Base-by-base conservation (phyloP, 164 flowering plant genomes). In the Vitis riparia region DNA sequence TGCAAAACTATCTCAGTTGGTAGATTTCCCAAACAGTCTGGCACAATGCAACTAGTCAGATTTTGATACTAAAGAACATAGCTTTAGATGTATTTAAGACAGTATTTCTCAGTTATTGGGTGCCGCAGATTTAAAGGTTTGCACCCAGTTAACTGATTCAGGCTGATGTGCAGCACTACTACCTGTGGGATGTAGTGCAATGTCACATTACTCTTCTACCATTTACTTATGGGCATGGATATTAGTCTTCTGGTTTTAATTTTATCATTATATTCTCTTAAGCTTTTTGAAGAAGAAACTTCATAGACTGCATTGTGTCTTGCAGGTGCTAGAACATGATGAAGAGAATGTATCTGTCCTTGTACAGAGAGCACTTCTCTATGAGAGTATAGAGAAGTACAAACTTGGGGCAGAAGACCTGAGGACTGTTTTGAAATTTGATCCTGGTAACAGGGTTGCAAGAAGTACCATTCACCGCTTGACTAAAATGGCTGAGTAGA, bases 351-450 rank as follows among this genome's bases (percentile, higher is more conserved):
- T 93, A 14, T 49, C 86, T 3, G 90, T 90, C 48, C 88, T 95
- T 51, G 85, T 95, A 13, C 98, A 95, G 73, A 97, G 99, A 62
- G 99, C 99, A 7, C 94, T 95, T 59, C 74, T 95, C 55, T 95
- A 95, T 69, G 99, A 95, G 82, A 95, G 99, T 72, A 90, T 88
- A 77, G 99, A 95, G 64, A 95, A 95, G 68, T 95, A 95, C 82
- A 95, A 78, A 72, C 97, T 95, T 75, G 99, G 99, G 9, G 99
- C 99, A 1, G 98, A 95, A 77, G 99, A 95, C 78, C 84, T 95
- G 51, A 85, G 97, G 69, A 81, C 84, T 16, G 99, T 93, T 69
- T 77, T 95, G 87, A 95, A 90, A 81, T 75, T 90, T 69, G 99
- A 95, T 83, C 98, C 98, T 37, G 77, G 80, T 53, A 95, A 95